Evolutionary conservation across 2,329 filamentous ascomycete genomes (phyloP).

Genomic region (Colletotrichum tropicale): DNA sequence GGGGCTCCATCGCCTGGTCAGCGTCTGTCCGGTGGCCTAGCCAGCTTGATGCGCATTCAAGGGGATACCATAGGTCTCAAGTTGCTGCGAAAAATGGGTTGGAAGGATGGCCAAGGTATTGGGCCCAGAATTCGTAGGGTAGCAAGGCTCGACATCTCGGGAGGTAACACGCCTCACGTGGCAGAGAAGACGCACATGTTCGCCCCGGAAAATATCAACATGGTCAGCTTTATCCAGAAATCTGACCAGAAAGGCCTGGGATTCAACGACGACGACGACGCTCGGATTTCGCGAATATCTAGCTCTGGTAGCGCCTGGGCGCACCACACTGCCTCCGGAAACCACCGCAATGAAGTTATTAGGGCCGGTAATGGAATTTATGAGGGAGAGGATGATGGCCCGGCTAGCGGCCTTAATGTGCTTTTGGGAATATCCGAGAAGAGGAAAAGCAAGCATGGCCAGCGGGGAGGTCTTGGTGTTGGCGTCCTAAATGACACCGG

Average conservation of each 20-base stretch:
- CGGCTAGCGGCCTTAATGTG: neutral
- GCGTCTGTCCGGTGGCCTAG: constrained; percentile 44
- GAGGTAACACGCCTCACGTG: constrained; percentile 31
- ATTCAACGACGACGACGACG: constrained; percentile 59
- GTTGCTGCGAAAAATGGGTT: constrained; percentile 90
- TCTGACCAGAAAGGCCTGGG: constrained; percentile 74
- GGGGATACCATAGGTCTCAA: constrained; percentile 89
- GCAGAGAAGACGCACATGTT: constrained; percentile 71
- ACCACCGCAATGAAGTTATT: constrained; percentile 18
- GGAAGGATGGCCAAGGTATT: constrained; percentile 92
- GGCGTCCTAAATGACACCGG: constrained; percentile 91
- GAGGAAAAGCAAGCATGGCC: constrained; percentile 54
- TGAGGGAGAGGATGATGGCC: neutral
- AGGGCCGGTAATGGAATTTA: neutral
- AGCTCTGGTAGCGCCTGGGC: neutral
- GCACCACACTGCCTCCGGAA: constrained; percentile 16
- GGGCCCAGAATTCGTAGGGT: constrained; percentile 82
- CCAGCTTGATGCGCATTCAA: constrained; percentile 73
- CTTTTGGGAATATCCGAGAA: constrained; percentile 28
- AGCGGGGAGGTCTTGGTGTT: constrained; percentile 77
- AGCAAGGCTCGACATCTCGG: constrained; percentile 66
- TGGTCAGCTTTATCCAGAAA: constrained; percentile 71
- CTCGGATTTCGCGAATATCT: constrained; percentile 39
- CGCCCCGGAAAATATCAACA: constrained; percentile 78
- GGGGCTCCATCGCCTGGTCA: constrained; percentile 62